Evolutionary conservation across 1,284 basidiomycete genomes (phyloP), one percentile per base, ranked within the genome.

Genomic region (Phellopilus nigrolimitatus): DNA sequence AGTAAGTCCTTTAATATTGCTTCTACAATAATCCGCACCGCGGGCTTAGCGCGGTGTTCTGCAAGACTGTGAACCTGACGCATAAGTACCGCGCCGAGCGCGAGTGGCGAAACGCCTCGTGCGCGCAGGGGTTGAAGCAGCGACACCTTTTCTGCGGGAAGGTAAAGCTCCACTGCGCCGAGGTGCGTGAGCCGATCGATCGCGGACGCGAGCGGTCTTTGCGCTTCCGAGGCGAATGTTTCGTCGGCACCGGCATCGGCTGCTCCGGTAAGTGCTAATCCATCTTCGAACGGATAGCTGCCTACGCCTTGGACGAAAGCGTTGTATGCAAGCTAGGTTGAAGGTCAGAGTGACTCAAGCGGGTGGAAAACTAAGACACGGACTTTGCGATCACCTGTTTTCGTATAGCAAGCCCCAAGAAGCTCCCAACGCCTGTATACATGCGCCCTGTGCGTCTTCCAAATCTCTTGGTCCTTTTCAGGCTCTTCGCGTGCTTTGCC

Each of bases 391-490:
- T 92, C 83, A 0, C 81, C 82, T 37, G 79, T 81, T 64, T 87
- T 91, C 34, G 75, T 73, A 61, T 80, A 80, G 62, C 87, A 91
- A 2, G 84, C 79, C 0, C 79, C 88, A 19, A 93, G 69, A n/a
- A 92, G 67, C 65, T 93, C 89, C 74, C 81, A 91, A 34, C 90
- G 71, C 34, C 81, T 74, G 57, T 76, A 79, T 25, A 89, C 55
- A 57, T 84, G 80, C 21, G 82, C 76, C 53, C 78, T 73, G 3
- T 89, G 69, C 53, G 78, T 74, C 44, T 56, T 68, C 80, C 83
- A 87, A 0, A 67, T 71, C 25, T 80, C 77, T 8, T 68, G 67
- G 42, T 72, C 70, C 51, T 71, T 66, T 21, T 55, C 58, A 24
- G 61, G 59, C 12, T 57, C 60, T 45, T 57, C 62, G 39, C 39